Base-by-base conservation (phyloP, 768 basidiomycete genomes). In the Harrya chromipes region DNA sequence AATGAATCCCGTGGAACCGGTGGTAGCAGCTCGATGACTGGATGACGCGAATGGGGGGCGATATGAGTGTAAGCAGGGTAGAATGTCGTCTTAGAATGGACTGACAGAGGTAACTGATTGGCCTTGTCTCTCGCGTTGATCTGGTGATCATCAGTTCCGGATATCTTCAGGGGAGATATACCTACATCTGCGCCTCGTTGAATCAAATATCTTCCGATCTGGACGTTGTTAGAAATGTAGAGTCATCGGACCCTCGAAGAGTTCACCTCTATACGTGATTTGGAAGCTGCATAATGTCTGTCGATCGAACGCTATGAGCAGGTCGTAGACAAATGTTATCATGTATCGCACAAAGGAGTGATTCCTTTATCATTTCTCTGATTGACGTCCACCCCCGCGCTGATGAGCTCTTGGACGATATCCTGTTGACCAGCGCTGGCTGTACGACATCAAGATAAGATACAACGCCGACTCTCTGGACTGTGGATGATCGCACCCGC, bases 1-100 rank as follows among this genome's bases (percentile, higher is more conserved):
- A 48, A 98, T 81, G 66, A 98, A 95, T 7, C 90, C 90, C 10
- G 83, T 82, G 20, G 93, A 92, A 27, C 97, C 97, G 13, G 90
- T 97, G 7, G 97, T 94, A 11, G 94, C 92, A 40, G 97, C 97
- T 52, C 97, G 87, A 70, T 99, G 97, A 44, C 91, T 94, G 56
- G 35, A 47, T 56, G 45, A 11, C 7, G 4, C 14, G 29, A 33
- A 33, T 14, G 33, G 2, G 33, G 14, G 14, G 4, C 14, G 8
- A 9, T 31, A 6, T 33, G 33, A 33, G 17, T 33, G 14, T 68
- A 40, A 62, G 35, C 17, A 13, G 11, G 20, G 35, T 7, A 12
- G 4, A 45, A 23, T 16, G 21, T 10, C 5, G 27, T 40, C 17
- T 33, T 21, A 23, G 8, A 3, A 23, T 17, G 20, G 37, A 58